phyloP scores from a whole-genome alignment of 2,329 filamentous ascomycete species.

The Aspergillus sp. region DNA sequence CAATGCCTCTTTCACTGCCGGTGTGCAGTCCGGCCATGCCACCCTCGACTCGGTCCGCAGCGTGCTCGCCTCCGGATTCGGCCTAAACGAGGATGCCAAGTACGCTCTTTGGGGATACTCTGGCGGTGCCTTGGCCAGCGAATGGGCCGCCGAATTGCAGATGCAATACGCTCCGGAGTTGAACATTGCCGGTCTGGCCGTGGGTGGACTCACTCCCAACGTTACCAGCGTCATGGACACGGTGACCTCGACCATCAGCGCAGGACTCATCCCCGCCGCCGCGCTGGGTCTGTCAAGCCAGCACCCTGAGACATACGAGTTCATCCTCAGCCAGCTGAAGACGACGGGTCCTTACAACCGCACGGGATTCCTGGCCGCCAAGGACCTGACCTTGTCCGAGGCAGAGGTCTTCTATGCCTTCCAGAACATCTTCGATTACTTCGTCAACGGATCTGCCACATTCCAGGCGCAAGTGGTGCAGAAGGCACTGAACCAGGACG shows the following conservation, averaged over 20 bases:
- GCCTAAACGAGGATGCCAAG: conserved; percentile 11
- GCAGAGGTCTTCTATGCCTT: background rate
- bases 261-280: background rate
- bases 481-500: conserved; percentile 14
- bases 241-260: background rate
- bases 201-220: conserved; percentile 9
- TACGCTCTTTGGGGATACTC: conserved; percentile 22
- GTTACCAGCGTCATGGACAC: conserved; percentile 6
- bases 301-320: background rate
- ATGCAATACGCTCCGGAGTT: conserved; percentile 7
- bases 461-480: conserved; percentile 11
- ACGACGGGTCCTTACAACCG: background rate
- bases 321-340: conserved; percentile 1
- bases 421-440: conserved; percentile 18
- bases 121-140: conserved; percentile 8
- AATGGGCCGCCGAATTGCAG: conserved; percentile 12
- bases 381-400: conserved; percentile 6
- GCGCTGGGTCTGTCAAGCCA: conserved; percentile 2
- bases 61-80: conserved; percentile 36
- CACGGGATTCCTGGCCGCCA: conserved; percentile 7
- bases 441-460: conserved; percentile 11
- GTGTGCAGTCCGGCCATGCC: conserved; percentile 46
- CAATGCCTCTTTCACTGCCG: conserved; percentile 43
- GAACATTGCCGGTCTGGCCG: background rate
- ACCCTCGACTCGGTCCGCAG: conserved; percentile 47